A percentile compares a stretch with the other conserved stretches of the same genome.
phyloP scores from a whole-genome alignment of 768 basidiomycete genomes.

The Daedaleopsis sinensis region DNA sequence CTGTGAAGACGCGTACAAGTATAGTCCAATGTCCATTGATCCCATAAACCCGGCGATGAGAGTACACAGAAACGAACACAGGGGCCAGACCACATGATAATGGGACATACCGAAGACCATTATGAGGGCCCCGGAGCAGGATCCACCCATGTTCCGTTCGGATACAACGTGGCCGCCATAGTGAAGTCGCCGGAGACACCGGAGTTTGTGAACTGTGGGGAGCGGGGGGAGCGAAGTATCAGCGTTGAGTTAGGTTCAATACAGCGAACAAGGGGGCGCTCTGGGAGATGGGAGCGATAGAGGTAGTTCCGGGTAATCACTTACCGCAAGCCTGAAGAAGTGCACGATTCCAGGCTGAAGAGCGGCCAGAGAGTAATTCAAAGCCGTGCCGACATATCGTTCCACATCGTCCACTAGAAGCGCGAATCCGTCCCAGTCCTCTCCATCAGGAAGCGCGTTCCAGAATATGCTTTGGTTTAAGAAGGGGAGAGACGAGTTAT shows the following conservation, averaged over 20 bases:
- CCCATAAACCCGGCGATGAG: constrained; percentile 7
- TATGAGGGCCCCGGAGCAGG: constrained; percentile 68
- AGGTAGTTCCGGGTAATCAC: constrained; percentile 31
- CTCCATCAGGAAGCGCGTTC: constrained; percentile 35
- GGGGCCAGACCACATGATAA: too few species aligned
- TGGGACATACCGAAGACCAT: neutral
- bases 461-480: constrained; percentile 38
- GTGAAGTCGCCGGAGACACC: constrained; percentile 73
- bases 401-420: constrained; percentile 88
- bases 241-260: constrained; percentile 6
- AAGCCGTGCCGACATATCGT: constrained; percentile 66
- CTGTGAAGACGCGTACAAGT: constrained; percentile 15
- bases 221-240: constrained; percentile 3
- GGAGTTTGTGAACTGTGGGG: constrained; percentile 47
- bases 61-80: neutral
- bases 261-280: neutral
- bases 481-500: constrained; percentile 56
- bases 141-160: constrained; percentile 83
- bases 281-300: neutral
- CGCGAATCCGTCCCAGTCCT: constrained; percentile 74
- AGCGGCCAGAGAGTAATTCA: constrained; percentile 71
- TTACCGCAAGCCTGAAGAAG: constrained; percentile 80
- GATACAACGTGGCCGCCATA: constrained; percentile 72
- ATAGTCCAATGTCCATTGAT: constrained; percentile 14
- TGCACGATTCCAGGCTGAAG: constrained; percentile 65